phyloP scores from a whole-genome alignment of 306 rosid genomes.

The Vicia sativa region DNA sequence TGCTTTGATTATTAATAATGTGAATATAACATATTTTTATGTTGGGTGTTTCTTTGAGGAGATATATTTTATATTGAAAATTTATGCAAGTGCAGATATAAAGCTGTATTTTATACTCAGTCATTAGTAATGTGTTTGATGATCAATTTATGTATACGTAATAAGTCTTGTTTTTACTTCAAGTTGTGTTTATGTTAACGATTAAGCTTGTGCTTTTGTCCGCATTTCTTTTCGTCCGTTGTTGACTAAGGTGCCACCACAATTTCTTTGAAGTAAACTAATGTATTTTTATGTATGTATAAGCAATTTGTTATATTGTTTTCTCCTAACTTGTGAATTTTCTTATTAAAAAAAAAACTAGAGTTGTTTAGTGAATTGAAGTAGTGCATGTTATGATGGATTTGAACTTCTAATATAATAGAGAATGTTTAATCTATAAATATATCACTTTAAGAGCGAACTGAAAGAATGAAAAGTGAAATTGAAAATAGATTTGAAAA shows the following conservation, averaged over 20 bases:
- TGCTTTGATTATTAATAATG: background rate
- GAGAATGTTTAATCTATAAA: too few species aligned
- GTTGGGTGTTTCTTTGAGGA: background rate
- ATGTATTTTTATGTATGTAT: too few species aligned
- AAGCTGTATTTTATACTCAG: background rate
- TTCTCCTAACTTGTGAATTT: too few species aligned
- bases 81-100: background rate
- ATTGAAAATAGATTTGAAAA: too few species aligned
- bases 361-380: too few species aligned
- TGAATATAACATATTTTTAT: background rate
- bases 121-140: background rate
- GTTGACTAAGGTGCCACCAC: background rate
- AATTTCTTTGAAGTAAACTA: background rate
- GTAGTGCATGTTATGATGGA: too few species aligned
- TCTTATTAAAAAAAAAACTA: too few species aligned
- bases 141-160: background rate
- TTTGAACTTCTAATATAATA: too few species aligned
- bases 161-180: background rate
- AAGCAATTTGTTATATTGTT: too few species aligned
- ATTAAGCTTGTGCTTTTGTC: background rate
- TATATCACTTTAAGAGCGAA: too few species aligned
- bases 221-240: background rate
- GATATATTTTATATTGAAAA: background rate
- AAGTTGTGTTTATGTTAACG: background rate
- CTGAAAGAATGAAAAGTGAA: too few species aligned